phyloP scores from a whole-genome alignment of 2,329 filamentous ascomycete species.

The Aspergillus ochraceus region DNA sequence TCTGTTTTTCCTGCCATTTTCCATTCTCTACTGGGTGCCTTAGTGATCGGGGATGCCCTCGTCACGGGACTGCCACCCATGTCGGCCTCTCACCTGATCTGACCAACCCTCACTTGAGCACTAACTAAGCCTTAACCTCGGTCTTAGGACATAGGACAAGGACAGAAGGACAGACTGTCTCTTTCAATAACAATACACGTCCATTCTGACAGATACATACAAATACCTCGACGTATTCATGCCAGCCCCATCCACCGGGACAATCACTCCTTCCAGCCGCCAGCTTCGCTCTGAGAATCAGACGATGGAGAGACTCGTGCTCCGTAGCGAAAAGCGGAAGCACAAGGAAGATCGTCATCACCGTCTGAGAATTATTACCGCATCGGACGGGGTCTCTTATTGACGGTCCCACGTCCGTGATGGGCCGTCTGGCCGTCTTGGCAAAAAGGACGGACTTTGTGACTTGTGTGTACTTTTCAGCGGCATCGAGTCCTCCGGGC shows the following conservation, averaged over 20 bases:
- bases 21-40: not conserved
- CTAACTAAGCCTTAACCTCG: not conserved
- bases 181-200: constrained; percentile 6
- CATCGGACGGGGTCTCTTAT: not conserved
- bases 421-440: constrained; percentile 7
- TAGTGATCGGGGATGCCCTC: too few relatives aligned
- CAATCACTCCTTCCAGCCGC: not conserved
- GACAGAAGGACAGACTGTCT: not conserved
- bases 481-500: not conserved
- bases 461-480: not conserved
- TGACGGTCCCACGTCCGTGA: not conserved
- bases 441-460: not conserved
- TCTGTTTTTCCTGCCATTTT: not conserved
- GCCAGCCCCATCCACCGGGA: not conserved
- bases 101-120: not conserved
- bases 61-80: not conserved
- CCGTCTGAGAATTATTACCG: not conserved
- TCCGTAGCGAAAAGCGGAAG: constrained; percentile 7
- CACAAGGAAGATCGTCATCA: constrained; percentile 8
- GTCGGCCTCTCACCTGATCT: not conserved
- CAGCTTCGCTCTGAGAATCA: not conserved
- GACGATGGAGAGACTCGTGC: not conserved
- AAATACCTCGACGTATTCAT: constrained; percentile 1
- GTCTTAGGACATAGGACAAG: not conserved
- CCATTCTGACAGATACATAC: constrained; percentile 9